Conservation (phyloP, 352 stramenopile genomes). For the Globisporangium carolinianum region DNA sequence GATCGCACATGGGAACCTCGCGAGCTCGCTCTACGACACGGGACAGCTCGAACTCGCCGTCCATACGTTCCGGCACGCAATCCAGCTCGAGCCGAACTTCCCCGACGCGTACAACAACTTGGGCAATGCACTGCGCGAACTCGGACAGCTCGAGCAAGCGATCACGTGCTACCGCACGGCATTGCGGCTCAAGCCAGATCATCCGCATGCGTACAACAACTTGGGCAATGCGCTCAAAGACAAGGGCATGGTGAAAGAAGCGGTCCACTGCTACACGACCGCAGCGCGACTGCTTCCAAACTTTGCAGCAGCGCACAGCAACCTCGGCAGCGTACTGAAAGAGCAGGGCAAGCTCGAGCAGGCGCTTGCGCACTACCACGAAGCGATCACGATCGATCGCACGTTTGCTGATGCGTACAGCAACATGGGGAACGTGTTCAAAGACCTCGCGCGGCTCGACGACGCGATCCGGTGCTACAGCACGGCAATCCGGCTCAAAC, state of each 20-base stretch:
- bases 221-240: slow-evolving; percentile 90
- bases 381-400: slow-evolving; percentile 91
- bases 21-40: slow-evolving; percentile 86
- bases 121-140: slow-evolving; percentile 87
- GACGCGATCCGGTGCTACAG: slow-evolving; percentile 89
- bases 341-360: slow-evolving; percentile 91
- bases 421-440: slow-evolving; percentile 94
- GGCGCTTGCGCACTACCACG: slow-evolving; percentile 91
- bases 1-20: slow-evolving; percentile 89
- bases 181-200: slow-evolving; percentile 87
- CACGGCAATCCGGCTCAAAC: slow-evolving; percentile 87
- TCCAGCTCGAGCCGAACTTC: slow-evolving; percentile 91
- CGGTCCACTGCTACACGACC: slow-evolving; percentile 92
- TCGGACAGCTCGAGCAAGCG: slow-evolving; percentile 70
- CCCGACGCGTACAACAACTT: slow-evolving; percentile 93
- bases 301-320: slow-evolving; percentile 91
- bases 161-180: slow-evolving; percentile 87
- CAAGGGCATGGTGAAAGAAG: slow-evolving; percentile 89
- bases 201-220: slow-evolving; percentile 94
- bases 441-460: slow-evolving; percentile 82
- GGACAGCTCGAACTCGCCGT: slow-evolving; percentile 82
- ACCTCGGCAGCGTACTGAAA: slow-evolving; percentile 93
- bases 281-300: slow-evolving; percentile 85
- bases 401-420: slow-evolving; percentile 90
- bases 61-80: slow-evolving; percentile 84